These are phyloP conservation scores for Lecanicillium sp. DNA, from an alignment of 2,329 filamentous ascomycete genomes.

Conservation along the genomic window DNA sequence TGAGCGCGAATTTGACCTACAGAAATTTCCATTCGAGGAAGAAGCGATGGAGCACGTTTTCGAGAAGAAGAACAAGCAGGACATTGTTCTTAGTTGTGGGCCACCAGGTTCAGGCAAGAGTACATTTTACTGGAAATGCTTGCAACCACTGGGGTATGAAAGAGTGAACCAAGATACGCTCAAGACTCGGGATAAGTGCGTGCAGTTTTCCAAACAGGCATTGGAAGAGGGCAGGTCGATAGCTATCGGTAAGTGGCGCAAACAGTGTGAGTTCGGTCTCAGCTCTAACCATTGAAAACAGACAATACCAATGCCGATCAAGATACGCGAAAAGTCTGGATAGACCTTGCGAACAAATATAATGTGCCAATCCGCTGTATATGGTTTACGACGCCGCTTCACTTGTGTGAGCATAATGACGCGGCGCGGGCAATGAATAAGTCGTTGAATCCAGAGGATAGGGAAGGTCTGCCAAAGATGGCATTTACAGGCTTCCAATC, in stretches of 20 bases:
- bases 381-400: constrained; percentile 66
- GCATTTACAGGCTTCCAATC: constrained; percentile 72
- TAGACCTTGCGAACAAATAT: constrained; percentile 61
- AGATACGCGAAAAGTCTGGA: constrained; percentile 71
- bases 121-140: constrained; percentile 72
- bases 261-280: constrained; percentile 4
- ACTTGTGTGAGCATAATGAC: constrained; percentile 79
- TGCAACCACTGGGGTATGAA: constrained; percentile 72
- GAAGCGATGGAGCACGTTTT: constrained; percentile 30
- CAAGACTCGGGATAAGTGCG: constrained; percentile 62
- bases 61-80: constrained; percentile 55
- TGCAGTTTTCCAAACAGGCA: constrained; percentile 62
- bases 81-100: constrained; percentile 80
- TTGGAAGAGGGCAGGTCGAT: constrained; percentile 61
- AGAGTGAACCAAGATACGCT: constrained; percentile 86
- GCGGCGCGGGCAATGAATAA: constrained; percentile 64
- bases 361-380: constrained; percentile 75
- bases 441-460: constrained; percentile 74
- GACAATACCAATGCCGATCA: constrained; percentile 93
- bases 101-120: constrained; percentile 88
- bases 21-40: constrained; percentile 39
- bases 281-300: constrained; percentile 24
- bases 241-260: constrained; percentile 58
- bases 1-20: constrained; percentile 62
- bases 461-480: constrained; percentile 63